phyloP scores from a whole-genome alignment of 2,329 filamentous ascomycete species.

The Penicillium rolfsii region DNA sequence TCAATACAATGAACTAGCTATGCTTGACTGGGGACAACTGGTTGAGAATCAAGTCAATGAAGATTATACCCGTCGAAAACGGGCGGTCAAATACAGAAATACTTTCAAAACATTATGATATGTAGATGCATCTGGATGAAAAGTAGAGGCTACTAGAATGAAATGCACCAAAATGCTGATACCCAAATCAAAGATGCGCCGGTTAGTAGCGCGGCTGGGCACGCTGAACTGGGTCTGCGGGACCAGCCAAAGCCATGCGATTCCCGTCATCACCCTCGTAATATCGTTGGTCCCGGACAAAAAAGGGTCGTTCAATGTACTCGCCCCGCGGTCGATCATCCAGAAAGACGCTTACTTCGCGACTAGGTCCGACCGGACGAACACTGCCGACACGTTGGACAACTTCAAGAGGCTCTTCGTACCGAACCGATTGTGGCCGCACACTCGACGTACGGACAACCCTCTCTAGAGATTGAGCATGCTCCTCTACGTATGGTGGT shows the following conservation, averaged over 20 bases:
- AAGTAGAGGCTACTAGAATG: background rate
- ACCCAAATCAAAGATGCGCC: slow-evolving; percentile 10
- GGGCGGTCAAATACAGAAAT: background rate
- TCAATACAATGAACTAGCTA: background rate
- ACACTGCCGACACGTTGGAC: slow-evolving; percentile 49
- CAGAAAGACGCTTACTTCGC: slow-evolving; percentile 48
- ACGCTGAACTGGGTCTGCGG: slow-evolving; percentile 37
- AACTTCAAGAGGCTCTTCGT: slow-evolving; percentile 47
- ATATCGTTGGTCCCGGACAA: slow-evolving; percentile 45
- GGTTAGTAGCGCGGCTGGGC: slow-evolving; percentile 40
- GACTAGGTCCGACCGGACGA: slow-evolving; percentile 42
- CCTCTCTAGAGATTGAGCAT: slow-evolving; percentile 62
- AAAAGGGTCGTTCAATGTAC: slow-evolving; percentile 50
- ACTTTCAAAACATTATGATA: background rate
- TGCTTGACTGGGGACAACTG: background rate
- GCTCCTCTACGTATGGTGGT: slow-evolving; percentile 64
- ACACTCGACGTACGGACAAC: slow-evolving; percentile 61
- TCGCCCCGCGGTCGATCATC: slow-evolving; percentile 52
- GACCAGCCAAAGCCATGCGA: slow-evolving; percentile 36
- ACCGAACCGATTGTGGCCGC: slow-evolving; percentile 55
- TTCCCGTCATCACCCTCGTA: slow-evolving; percentile 42
- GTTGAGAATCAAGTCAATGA: background rate
- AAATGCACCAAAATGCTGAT: slow-evolving; percentile 10
- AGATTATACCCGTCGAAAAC: background rate
- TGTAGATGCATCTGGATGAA: background rate